Conservation (phyloP, 495 filamentous ascomycete genomes). For the Penicillium salamii region DNA sequence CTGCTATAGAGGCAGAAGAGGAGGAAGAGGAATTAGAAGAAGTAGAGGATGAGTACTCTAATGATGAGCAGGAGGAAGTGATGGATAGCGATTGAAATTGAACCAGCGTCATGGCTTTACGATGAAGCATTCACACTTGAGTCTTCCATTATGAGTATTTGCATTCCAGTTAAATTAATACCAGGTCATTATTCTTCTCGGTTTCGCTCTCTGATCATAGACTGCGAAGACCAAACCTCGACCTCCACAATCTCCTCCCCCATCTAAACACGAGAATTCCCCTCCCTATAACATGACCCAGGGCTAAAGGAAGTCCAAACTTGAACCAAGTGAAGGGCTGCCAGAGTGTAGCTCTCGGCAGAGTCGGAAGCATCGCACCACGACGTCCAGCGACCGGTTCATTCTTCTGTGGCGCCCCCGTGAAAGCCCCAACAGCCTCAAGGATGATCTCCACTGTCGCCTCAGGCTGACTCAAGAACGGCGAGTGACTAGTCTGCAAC, state of each 20-base stretch:
- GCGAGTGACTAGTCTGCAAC: conserved; percentile 23
- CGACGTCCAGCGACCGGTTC: neutral
- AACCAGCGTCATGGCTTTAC: neutral
- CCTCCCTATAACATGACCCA: conserved; percentile 17
- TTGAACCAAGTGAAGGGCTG: conserved; percentile 19
- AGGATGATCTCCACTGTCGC: conserved; percentile 12
- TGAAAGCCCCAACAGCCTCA: conserved; percentile 27
- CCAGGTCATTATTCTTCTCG: neutral
- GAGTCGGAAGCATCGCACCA: neutral
- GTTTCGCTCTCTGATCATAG: too few relatives aligned
- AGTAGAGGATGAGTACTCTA: neutral
- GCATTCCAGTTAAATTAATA: too few relatives aligned
- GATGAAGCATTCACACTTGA: too few relatives aligned
- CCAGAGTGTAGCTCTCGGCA: conserved; percentile 6
- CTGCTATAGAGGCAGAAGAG: conserved; percentile 32
- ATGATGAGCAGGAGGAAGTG: conserved; percentile 1
- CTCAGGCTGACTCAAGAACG: conserved; percentile 23
- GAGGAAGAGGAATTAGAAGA: conserved; percentile 21
- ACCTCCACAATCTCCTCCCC: conserved; percentile 14
- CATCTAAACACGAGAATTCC: conserved; percentile 11
- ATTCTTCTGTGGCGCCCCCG: neutral
- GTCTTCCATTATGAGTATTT: too few relatives aligned
- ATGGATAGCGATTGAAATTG: conserved; percentile 1
- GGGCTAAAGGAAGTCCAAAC: conserved; percentile 21
- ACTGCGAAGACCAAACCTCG: too few relatives aligned